These are phyloP conservation scores for Letharia lupina DNA, from an alignment of 495 filamentous ascomycete species.

Conservation along the genomic window DNA sequence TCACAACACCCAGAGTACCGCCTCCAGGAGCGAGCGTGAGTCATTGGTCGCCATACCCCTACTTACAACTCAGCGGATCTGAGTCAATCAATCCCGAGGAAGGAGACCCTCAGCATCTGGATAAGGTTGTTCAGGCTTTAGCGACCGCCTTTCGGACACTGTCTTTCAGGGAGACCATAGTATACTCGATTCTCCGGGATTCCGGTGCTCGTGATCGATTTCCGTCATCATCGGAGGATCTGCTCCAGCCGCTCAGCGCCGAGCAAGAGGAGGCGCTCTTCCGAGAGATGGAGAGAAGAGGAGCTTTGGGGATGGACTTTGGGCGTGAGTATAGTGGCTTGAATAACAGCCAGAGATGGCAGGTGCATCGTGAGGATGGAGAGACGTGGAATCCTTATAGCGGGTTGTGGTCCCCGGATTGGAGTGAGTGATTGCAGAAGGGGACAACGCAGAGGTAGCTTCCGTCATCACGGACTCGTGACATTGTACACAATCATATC, in stretches of 20 bases:
- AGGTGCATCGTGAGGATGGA: not conserved
- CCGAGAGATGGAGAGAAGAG: not conserved
- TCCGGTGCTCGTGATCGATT: too few relatives aligned
- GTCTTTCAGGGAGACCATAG: not conserved
- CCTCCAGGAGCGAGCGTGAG: not conserved
- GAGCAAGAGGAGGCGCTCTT: not conserved
- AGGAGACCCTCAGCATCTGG: not conserved
- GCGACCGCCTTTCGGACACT: not conserved
- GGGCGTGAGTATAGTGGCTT: not conserved
- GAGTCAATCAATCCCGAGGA: not conserved
- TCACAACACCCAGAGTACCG: not conserved
- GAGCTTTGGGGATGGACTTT: not conserved
- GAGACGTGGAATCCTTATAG: not conserved
- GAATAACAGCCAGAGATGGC: not conserved
- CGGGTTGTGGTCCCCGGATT: not conserved
- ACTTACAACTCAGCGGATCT: too few relatives aligned
- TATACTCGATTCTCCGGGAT: not conserved
- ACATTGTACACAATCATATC: too few relatives aligned
- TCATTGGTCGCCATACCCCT: not conserved
- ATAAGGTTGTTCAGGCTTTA: not conserved
- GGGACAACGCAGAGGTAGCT: not conserved
- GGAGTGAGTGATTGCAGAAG: not conserved
- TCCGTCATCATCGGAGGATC: too few relatives aligned
- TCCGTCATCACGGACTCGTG: not conserved
- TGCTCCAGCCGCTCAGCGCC: not conserved